Conservation (phyloP, 331 rosid species). For the Stylosanthes scabra region DNA sequence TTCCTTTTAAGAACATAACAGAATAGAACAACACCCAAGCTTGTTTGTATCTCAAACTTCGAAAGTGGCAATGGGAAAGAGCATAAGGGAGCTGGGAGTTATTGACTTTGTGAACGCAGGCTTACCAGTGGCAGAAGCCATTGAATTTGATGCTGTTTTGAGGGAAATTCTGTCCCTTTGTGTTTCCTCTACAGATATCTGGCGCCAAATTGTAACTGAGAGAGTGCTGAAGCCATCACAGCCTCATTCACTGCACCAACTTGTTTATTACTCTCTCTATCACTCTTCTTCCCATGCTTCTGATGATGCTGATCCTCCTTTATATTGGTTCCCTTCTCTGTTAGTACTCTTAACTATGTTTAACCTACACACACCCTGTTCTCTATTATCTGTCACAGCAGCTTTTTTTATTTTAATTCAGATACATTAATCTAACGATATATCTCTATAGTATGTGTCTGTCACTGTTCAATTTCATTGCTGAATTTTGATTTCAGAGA, state of each 20-base stretch:
- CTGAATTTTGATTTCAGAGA: constrained; percentile 41
- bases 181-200: constrained; percentile 44
- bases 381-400: too few species aligned
- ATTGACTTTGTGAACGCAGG: constrained; percentile 61
- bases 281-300: constrained; percentile 46
- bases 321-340: constrained; percentile 83
- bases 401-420: too few species aligned
- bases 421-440: too few species aligned
- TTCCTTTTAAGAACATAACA: neutral
- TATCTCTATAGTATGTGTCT: neutral
- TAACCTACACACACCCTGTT: neutral
- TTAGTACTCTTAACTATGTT: constrained; percentile 22
- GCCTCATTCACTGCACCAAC: constrained; percentile 64
- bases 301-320: constrained; percentile 55
- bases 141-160: constrained; percentile 38
- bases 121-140: constrained; percentile 52
- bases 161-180: constrained; percentile 32
- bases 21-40: neutral
- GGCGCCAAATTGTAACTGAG: constrained; percentile 66
- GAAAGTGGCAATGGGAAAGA: constrained; percentile 41
- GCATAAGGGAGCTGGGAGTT: constrained; percentile 51
- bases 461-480: neutral
- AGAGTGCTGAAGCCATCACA: constrained; percentile 70
- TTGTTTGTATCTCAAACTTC: neutral
- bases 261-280: constrained; percentile 60